Conservation (phyloP, 192 early-diverging fungal species). For the Coemansia sp. region DNA sequence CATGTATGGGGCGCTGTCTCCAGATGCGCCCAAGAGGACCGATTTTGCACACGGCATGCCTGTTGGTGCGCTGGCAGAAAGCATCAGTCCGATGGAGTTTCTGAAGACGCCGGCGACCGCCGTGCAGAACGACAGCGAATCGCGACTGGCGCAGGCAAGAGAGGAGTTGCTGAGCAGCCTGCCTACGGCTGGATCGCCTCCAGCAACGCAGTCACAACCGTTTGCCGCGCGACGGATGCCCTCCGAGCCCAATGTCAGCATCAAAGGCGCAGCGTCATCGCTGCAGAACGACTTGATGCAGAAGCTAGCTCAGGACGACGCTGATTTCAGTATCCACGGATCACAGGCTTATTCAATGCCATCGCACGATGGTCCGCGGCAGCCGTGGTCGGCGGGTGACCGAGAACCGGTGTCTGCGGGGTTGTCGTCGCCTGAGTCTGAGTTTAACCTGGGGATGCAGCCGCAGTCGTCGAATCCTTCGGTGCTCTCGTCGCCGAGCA, state of each 20-base stretch:
- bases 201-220: constrained; percentile 1
- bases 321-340: neutral
- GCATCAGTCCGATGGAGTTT: constrained; percentile 30
- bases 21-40: constrained; percentile 9
- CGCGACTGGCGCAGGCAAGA: constrained; percentile 23
- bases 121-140: neutral
- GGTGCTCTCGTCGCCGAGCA: constrained; percentile 4
- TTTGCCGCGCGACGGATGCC: neutral
- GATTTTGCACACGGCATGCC: neutral
- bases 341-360: neutral
- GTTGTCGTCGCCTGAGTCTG: constrained; percentile 15
- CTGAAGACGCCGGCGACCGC: neutral
- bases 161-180: constrained; percentile 24
- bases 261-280: constrained; percentile 15
- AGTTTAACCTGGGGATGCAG: constrained; percentile 5
- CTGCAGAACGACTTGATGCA: constrained; percentile 29
- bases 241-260: neutral
- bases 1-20: constrained; percentile 7
- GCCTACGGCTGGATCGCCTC: constrained; percentile 4
- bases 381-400: too few relatives aligned
- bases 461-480: constrained; percentile 17
- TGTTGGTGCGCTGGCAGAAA: too few relatives aligned
- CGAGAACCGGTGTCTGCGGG: too few relatives aligned
- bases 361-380: neutral
- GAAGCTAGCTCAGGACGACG: constrained; percentile 9